Evolutionary conservation across 202 grass and related monocot genomes (phyloP), one percentile per base, ranked within the genome.

Genomic region (Zizania palustris): DNA sequence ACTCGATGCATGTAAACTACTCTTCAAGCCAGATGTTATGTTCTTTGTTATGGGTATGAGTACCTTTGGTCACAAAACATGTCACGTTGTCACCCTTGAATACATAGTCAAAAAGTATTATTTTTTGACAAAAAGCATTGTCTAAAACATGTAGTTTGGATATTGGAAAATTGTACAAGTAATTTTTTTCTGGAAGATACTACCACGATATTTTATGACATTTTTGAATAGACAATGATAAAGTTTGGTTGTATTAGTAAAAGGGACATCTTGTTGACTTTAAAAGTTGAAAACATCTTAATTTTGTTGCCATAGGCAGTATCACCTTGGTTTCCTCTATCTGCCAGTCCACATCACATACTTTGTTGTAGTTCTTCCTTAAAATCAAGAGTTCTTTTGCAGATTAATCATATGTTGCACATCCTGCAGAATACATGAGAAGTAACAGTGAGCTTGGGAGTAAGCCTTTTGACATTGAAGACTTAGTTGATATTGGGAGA

Each of bases 391-490:
- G 16, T 18, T 69, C 7, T 45, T 15, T 48, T 37, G 4, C 65
- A 42, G 43, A 48, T 60, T 37, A 82, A 72, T 14, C 67, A 54
- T 28, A 63, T 41, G 28, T 73, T 65, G 45, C 12, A 15, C 11
- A 69, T 82, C 72, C 45, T 88, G 65, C 56, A 98, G 96, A 92
- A 37, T 95, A 88, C 72, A 69, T 90, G 75, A 95, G 80, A 87
- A 92, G 72, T 15, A 83, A 80, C 49, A 86, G 60, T 73, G 87
- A 86, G 19, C 71, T 95, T 73, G 96, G 96, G 78, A 89, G 59
- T 48, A 78, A 98, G 87, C 91, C 91, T 85, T 98, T 95, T 76
- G 96, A 98, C 72, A 98, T 98, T 73, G 96, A 98, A 90, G 96
- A 98, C 69, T 80, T 98, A 74, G 85, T 98, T 72, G 91, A 87